These are phyloP conservation scores for Penicillium hordei DNA, from an alignment of 2,329 filamentous ascomycete species.

Conservation along the genomic window DNA sequence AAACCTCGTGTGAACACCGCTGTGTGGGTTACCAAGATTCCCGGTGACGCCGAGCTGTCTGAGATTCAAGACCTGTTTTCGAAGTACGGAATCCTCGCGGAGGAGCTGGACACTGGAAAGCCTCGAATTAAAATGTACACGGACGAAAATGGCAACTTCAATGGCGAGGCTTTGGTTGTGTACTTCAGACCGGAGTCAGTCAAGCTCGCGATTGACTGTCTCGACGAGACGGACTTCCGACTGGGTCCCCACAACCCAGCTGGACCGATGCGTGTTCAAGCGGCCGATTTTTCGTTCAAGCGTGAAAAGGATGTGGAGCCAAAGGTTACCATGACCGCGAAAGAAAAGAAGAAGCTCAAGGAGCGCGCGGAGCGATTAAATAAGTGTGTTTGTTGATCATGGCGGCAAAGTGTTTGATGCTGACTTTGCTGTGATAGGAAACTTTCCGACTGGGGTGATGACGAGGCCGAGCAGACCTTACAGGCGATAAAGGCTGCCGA, in stretches of 20 bases:
- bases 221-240: conserved; percentile 67
- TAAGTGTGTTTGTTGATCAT: conserved; percentile 43
- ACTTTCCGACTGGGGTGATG: conserved; percentile 93
- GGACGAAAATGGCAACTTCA: conserved; percentile 78
- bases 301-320: conserved; percentile 60
- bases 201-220: conserved; percentile 57
- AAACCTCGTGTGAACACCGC: conserved; percentile 72
- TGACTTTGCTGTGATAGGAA: conserved; percentile 56
- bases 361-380: conserved; percentile 88
- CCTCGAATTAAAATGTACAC: conserved; percentile 92
- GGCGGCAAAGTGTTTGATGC: neutral
- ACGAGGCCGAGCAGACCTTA: conserved; percentile 51
- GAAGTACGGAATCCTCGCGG: conserved; percentile 86
- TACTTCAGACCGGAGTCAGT: conserved; percentile 97
- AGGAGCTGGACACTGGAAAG: conserved; percentile 84
- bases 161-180: conserved; percentile 88
- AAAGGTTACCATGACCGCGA: conserved; percentile 48
- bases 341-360: conserved; percentile 86
- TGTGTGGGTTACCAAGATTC: conserved; percentile 87
- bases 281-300: conserved; percentile 89
- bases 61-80: conserved; percentile 85
- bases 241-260: conserved; percentile 53
- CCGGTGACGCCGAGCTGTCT: conserved; percentile 71
- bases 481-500: neutral
- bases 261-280: conserved; percentile 75